A percentile compares a stretch with the other conserved stretches of the same genome.
These are phyloP conservation scores for Discostella stelligera DNA, from an alignment of 352 stramenopile genomes.

Conservation along the genomic window DNA sequence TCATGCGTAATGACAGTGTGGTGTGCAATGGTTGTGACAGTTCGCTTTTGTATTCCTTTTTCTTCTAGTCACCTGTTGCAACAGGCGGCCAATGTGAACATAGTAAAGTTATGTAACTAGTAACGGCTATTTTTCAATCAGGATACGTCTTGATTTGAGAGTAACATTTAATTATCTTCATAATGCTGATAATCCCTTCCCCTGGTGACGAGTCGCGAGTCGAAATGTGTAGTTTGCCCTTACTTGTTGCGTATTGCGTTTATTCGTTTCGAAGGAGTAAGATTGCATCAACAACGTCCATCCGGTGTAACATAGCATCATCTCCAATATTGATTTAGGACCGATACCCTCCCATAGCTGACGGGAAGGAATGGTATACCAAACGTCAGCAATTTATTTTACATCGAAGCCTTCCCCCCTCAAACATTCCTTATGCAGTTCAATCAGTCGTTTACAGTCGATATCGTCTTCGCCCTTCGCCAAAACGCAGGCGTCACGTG, in stretches of 20 bases:
- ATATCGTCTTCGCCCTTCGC: conserved; percentile 71
- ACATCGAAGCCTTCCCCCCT: conserved; percentile 94
- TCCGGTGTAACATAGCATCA: not conserved
- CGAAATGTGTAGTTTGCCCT: too few species aligned
- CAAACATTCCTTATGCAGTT: conserved; percentile 96
- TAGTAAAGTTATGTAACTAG: not conserved
- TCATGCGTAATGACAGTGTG: not conserved
- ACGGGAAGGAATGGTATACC: not conserved
- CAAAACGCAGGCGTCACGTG: conserved; percentile 74
- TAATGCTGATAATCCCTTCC: too few species aligned
- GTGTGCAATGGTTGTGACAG: not conserved
- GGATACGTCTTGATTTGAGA: too few species aligned
- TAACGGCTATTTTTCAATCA: too few species aligned
- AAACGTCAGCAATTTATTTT: conserved; percentile 50
- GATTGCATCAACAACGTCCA: not conserved
- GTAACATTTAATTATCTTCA: too few species aligned
- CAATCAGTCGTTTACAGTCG: conserved; percentile 92
- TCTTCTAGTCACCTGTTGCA: not conserved
- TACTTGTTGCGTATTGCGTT: too few species aligned
- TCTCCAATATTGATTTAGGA: not conserved
- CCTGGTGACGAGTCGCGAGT: too few species aligned
- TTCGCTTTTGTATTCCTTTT: not conserved
- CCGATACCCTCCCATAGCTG: not conserved
- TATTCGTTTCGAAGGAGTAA: not conserved
- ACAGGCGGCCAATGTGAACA: not conserved